Evolutionary conservation across 345 rosid species (phyloP), one percentile per base, ranked within the genome.

Genomic region (Ceriops zippeliana): DNA sequence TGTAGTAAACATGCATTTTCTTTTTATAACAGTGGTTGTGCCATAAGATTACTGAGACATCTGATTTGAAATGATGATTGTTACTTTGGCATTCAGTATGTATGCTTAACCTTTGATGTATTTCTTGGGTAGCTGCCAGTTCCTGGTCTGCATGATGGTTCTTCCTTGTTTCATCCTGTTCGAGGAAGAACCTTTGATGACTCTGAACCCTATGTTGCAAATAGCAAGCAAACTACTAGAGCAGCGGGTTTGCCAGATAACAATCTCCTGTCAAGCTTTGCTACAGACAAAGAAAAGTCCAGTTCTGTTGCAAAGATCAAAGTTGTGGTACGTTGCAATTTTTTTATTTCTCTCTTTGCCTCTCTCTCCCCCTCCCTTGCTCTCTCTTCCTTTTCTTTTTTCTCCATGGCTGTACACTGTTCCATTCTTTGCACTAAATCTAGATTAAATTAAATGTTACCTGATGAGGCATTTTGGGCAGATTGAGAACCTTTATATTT

Each of bases 281-380:
- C 90, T 38, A 89, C 76, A 17, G 99, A 95, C 73, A 91, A 87
- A 80, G 96, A 91, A 70, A 90, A 85, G 83, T 73, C 80, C 71
- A 87, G 85, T 76, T 83, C 97, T 69, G 99, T 91, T 63, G 99
- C 99, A 42, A 95, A 95, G 86, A 95, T 95, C 67, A 95, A 95
- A 95, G 99, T 95, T 63, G 97, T 95, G 93, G 99, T 95, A 83
- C 32, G 96, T 67, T 77, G 64, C 13, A 56, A 21, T 76, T 58
- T 5, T 42, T 42, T 15, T 1, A 0, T 42, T 0, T 42, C 49
- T 42, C 16, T 42, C 17, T 42, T 4, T 37, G 13, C 1, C 38
- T 8, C 2, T 35, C 11, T 35, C 17, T 42, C 2, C 47, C 47
- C 47, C 4, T 42, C 16, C 47, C 16, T 10, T 16, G 16, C 47